These are phyloP conservation scores for Paraleonurus japonicus DNA, from an alignment of 257 asterid species.

Conservation along the genomic window DNA sequence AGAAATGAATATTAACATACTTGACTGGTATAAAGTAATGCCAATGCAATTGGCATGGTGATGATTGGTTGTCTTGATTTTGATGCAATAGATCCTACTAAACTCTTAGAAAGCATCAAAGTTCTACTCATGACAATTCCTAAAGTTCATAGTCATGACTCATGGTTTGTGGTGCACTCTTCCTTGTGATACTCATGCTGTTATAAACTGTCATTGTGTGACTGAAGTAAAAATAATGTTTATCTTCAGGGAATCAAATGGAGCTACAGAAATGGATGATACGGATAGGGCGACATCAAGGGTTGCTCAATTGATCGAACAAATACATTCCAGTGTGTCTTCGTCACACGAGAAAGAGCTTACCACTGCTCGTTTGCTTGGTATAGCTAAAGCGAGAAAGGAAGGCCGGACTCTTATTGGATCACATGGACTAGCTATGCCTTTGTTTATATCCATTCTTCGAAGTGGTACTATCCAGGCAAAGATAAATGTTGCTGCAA, in stretches of 20 bases:
- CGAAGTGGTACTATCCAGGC: conserved; percentile 71
- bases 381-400: conserved; percentile 77
- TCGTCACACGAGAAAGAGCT: conserved; percentile 79
- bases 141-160: not conserved
- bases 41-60: too few species aligned
- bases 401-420: conserved; percentile 78
- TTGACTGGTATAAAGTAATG: too few species aligned
- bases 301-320: conserved; percentile 77
- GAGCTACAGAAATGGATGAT: conserved; percentile 66
- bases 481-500: conserved; percentile 67
- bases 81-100: too few species aligned
- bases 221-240: conserved; percentile 14
- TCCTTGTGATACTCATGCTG: conserved; percentile 13
- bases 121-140: conserved; percentile 1
- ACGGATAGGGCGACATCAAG: conserved; percentile 54
- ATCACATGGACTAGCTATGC: conserved; percentile 87
- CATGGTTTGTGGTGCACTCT: conserved; percentile 8
- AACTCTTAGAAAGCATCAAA: conserved; percentile 3
- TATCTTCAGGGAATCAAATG: conserved; percentile 66
- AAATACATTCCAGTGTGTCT: conserved; percentile 64
- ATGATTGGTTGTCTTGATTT: too few species aligned
- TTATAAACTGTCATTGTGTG: conserved; percentile 1
- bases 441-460: conserved; percentile 74
- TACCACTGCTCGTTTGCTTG: conserved; percentile 82
- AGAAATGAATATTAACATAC: too few species aligned